Conservation (phyloP, 1,139 yeast genomes). For the Kazachstania sp. region DNA sequence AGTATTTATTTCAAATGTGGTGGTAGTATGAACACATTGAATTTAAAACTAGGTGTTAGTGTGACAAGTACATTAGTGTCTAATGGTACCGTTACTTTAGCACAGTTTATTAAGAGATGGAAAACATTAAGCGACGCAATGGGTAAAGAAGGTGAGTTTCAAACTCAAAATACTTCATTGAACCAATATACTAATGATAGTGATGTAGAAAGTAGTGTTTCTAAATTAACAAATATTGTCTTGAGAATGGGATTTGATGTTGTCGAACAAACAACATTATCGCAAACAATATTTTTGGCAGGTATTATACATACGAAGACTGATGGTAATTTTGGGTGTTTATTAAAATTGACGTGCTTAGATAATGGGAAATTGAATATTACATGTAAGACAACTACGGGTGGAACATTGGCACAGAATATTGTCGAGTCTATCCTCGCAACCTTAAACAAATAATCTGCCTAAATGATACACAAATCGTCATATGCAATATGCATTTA, state of each 20-base stretch:
- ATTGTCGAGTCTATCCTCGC: conserved; percentile 21
- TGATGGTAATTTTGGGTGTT: conserved; percentile 34
- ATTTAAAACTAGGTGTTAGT: conserved; percentile 61
- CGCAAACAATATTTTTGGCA: conserved; percentile 48
- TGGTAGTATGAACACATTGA: conserved; percentile 41
- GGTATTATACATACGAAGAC: conserved; percentile 47
- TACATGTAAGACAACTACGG: conserved; percentile 27
- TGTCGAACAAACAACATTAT: conserved; percentile 38
- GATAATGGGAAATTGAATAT: conserved; percentile 24
- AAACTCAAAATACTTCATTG: conserved; percentile 17
- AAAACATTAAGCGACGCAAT: conserved; percentile 54
- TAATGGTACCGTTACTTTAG: conserved; percentile 38
- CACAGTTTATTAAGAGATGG: conserved; percentile 72
- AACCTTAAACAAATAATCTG: conserved; percentile 9
- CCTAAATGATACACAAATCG: too few species aligned
- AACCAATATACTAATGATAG: conserved; percentile 19
- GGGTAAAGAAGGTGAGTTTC: conserved; percentile 48
- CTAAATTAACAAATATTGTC: conserved; percentile 30
- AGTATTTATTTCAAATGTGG: conserved; percentile 43
- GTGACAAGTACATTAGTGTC: conserved; percentile 52
- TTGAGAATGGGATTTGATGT: conserved; percentile 48
- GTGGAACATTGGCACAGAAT: conserved; percentile 18
- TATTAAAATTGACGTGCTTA: conserved; percentile 30
- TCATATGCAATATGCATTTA: too few species aligned
- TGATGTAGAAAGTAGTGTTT: conserved; percentile 4